A percentile compares a stretch with the other conserved stretches of the same genome.
These are phyloP conservation scores for Yamadazyma scolyti DNA, from an alignment of 805 yeast genomes.

Conservation along the genomic window DNA sequence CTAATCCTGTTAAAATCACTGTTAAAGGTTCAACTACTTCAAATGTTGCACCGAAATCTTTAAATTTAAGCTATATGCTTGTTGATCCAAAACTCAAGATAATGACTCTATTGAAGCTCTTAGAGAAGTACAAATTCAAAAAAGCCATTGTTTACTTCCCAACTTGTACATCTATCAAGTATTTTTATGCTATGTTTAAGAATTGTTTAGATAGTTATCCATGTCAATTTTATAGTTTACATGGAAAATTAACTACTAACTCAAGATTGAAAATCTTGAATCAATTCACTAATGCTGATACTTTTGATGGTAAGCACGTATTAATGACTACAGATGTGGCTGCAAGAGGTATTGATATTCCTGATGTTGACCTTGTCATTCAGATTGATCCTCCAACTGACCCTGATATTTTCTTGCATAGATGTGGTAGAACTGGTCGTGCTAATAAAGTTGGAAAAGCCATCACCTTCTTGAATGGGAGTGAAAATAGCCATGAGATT, in stretches of 20 bases:
- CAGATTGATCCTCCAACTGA: constrained; percentile 95
- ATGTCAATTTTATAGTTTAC: constrained; percentile 64
- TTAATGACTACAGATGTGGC: constrained; percentile 97
- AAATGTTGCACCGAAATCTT: constrained; percentile 55
- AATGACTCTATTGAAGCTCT: constrained; percentile 50
- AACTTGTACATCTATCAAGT: constrained; percentile 80
- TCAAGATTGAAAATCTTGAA: constrained; percentile 73
- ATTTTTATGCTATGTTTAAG: constrained; percentile 60
- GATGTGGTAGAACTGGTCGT: constrained; percentile 94
- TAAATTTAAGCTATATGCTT: constrained; percentile 58
- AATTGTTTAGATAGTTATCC: constrained; percentile 29
- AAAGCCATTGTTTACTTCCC: constrained; percentile 92
- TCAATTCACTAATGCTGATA: constrained; percentile 50
- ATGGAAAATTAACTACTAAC: constrained; percentile 84
- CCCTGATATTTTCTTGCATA: constrained; percentile 84
- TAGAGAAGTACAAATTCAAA: constrained; percentile 54
- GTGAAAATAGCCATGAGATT: constrained; percentile 69
- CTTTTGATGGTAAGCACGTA: constrained; percentile 45
- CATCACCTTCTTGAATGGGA: constrained; percentile 54
- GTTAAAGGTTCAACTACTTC: constrained; percentile 52
- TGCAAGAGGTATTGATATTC: constrained; percentile 93
- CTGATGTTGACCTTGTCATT: constrained; percentile 90
- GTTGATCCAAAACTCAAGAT: constrained; percentile 61
- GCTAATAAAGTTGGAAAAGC: constrained; percentile 85
- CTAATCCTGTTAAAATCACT: constrained; percentile 85